Conservation (phyloP, 2,329 filamentous ascomycete genomes). For the Fusarium sp. region DNA sequence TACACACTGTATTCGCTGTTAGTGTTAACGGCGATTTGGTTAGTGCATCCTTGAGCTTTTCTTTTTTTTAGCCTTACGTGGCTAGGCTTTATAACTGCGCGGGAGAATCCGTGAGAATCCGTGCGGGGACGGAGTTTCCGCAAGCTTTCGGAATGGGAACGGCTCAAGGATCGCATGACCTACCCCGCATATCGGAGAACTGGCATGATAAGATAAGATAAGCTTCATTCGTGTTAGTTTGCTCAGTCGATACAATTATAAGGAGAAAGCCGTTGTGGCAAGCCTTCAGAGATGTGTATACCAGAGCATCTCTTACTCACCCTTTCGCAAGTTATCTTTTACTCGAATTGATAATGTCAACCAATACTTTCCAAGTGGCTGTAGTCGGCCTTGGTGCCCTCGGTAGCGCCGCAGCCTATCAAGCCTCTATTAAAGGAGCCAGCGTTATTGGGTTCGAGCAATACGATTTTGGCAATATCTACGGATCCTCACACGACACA, state of each 20-base stretch:
- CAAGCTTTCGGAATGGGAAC: neutral
- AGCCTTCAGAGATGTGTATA: neutral
- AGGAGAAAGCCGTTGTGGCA: neutral
- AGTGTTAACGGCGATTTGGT: too few species aligned
- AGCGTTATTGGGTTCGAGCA: slow-evolving; percentile 42
- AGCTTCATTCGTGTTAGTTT: neutral
- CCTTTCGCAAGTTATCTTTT: accelerated
- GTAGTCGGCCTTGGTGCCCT: slow-evolving; percentile 15
- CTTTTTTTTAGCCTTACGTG: too few species aligned
- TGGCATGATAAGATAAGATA: neutral
- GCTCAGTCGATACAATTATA: neutral
- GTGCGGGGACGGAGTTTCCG: neutral
- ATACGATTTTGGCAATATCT: slow-evolving; percentile 41
- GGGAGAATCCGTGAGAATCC: slow-evolving; percentile 10
- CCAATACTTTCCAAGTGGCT: neutral
- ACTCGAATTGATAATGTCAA: neutral
- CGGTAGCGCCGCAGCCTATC: slow-evolving; percentile 12
- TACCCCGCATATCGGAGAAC: neutral
- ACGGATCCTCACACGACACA: slow-evolving; percentile 42
- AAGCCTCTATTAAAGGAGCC: slow-evolving; percentile 31
- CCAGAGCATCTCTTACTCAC: neutral
- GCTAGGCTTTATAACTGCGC: too few species aligned
- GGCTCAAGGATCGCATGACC: neutral
- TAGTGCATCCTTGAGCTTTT: too few species aligned
- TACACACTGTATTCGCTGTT: too few species aligned